Percentiles rank a stretch among this genome's conserved stretches.
phyloP scores from a whole-genome alignment of 2,329 filamentous ascomycete genomes.

The Penicillium glabrum region DNA sequence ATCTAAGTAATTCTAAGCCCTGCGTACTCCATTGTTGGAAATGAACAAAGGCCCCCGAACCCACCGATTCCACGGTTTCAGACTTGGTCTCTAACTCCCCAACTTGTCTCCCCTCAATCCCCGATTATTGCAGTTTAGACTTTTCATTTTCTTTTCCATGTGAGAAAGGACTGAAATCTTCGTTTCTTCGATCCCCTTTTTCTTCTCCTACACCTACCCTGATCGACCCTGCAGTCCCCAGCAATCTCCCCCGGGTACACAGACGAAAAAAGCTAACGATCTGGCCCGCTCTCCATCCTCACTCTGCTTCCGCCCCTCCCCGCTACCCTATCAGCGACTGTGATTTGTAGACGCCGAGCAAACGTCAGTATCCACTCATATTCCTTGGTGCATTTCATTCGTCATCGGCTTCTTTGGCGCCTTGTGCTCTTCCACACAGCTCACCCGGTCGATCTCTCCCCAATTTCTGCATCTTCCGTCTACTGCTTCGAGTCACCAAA shows the following conservation, averaged over 20 bases:
- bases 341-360: slow-evolving; percentile 26
- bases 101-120: background rate
- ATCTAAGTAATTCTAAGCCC: no score
- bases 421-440: background rate
- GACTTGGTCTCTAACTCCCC: background rate
- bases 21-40: background rate
- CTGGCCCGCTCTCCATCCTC: slow-evolving; percentile 11
- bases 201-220: background rate
- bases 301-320: background rate
- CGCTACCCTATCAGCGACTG: slow-evolving; percentile 14
- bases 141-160: background rate
- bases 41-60: slow-evolving; percentile 1
- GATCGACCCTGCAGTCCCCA: slow-evolving; percentile 9
- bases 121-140: background rate
- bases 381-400: slow-evolving; percentile 16
- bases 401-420: slow-evolving; percentile 3
- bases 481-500: background rate
- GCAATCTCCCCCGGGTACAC: background rate
- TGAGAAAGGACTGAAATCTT: background rate
- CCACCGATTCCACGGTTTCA: slow-evolving; percentile 9
- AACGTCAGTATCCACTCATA: slow-evolving; percentile 24
- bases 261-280: slow-evolving; percentile 14
- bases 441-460: slow-evolving; percentile 1
- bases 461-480: background rate
- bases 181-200: background rate